These are phyloP conservation scores for Haplographium delicatum DNA, from an alignment of 495 filamentous ascomycete species.

Conservation along the genomic window DNA sequence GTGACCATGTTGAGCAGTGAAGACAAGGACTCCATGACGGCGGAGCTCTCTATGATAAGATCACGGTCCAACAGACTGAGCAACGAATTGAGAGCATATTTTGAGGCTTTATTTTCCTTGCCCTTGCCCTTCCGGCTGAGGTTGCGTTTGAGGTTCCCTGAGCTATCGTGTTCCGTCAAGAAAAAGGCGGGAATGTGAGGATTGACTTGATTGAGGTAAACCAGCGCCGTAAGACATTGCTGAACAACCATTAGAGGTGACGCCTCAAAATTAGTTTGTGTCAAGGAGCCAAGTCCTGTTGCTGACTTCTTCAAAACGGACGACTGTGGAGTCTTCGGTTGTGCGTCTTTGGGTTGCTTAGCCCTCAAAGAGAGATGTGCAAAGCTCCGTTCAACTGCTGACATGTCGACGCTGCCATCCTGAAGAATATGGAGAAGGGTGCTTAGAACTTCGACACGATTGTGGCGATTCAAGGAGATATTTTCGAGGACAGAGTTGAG, in stretches of 20 bases:
- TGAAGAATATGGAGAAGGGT: conserved; percentile 91
- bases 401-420: conserved; percentile 88
- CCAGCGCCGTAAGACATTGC: conserved; percentile 80
- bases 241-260: conserved; percentile 94
- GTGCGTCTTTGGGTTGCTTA: conserved; percentile 62
- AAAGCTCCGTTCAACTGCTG: conserved; percentile 92
- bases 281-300: conserved; percentile 33
- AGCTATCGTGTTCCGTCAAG: conserved; percentile 86
- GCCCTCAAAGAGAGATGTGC: conserved; percentile 85
- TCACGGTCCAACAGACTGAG: conserved; percentile 83
- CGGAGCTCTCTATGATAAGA: conserved; percentile 89
- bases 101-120: conserved; percentile 73
- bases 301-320: conserved; percentile 69
- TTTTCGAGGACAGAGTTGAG: conserved; percentile 82
- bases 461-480: conserved; percentile 90
- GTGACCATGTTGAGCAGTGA: conserved; percentile 83
- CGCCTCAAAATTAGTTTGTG: conserved; percentile 59
- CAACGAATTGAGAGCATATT: conserved; percentile 87
- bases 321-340: conserved; percentile 70
- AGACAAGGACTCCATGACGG: conserved; percentile 91
- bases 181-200: conserved; percentile 86
- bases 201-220: conserved; percentile 76
- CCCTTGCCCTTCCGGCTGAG: conserved; percentile 79
- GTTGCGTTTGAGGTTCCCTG: conserved; percentile 66
- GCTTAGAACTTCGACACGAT: conserved; percentile 89